Base-by-base conservation (phyloP, 306 rosid species). In the Begonia peltatifolia region DNA sequence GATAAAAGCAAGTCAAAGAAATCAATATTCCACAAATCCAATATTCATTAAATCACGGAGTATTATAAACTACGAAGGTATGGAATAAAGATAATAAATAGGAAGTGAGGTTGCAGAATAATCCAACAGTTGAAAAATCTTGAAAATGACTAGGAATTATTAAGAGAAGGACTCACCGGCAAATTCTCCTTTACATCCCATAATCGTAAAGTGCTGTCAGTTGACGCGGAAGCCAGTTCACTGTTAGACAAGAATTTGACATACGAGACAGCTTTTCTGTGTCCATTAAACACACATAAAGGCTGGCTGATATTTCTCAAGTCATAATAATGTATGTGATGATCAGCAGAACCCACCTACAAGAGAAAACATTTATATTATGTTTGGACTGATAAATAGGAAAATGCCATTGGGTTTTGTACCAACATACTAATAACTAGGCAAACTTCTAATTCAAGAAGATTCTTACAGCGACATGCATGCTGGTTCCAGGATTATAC, bases 321-420 rank as follows among this genome's bases (percentile, higher is more conserved):
- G 68, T 90, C 99, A 69, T 86, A 90, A 70, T 81, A 90, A 79
- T 90, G 99, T 51, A 90, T 83, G 72, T 86, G 85, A 71, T 90
- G 99, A 49, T 90, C 95, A 57, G 99, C 99, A 14, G 94, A 90
- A 38, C 99, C 99, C 73, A 90, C 94, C 99, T 90, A 75, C 56
- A 56, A 73, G 60, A 2, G 43, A 48, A 48, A 57, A 58, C 56
- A 17, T 17, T 56, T 50, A 60, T 16, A 7, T 25, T 15, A 61
- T 42, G 38, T 54, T 60, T 8, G 57, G 58, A 58, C 57, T 47
- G 59, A 61, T 20, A 71, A 46, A 50, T 48, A 18, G 13, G 23
- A 64, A 12, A 56, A 59, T 30, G 38, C 38, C 38, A 30, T 30
- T 30, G 38, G 38, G 9, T 30, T 30, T 30, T 7, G 38, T 30